phyloP scores from a whole-genome alignment of 495 filamentous ascomycete genomes.

The Neurospora sp. region DNA sequence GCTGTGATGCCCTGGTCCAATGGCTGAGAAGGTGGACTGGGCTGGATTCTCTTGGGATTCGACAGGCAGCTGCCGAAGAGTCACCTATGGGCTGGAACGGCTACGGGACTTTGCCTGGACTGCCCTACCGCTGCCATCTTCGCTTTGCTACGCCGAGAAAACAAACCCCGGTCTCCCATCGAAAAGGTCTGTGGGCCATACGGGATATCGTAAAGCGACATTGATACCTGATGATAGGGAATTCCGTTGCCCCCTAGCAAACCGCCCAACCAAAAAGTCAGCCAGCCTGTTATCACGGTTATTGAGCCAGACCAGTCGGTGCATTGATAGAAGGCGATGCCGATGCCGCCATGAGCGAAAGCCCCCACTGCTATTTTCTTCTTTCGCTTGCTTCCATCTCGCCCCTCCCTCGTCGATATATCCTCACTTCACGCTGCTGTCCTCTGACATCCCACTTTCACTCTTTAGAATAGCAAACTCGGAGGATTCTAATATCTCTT shows the following conservation, averaged over 20 bases:
- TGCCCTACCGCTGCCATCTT: not conserved
- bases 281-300: not conserved
- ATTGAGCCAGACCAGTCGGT: not conserved
- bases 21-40: not conserved
- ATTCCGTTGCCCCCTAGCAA: not conserved
- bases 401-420: not conserved
- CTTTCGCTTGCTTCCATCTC: not conserved
- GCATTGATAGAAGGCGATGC: not conserved
- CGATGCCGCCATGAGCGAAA: not conserved
- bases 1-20: not conserved
- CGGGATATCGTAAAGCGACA: not conserved
- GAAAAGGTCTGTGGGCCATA: not conserved
- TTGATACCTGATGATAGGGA: not conserved
- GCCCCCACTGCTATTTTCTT: not conserved
- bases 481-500: not conserved
- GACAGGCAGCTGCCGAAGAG: not conserved
- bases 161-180: not conserved
- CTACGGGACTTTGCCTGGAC: not conserved
- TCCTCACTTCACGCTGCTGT: not conserved
- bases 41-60: not conserved
- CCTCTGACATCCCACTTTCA: not conserved
- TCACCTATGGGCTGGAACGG: not conserved
- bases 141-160: not conserved
- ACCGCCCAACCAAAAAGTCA: not conserved
- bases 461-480: not conserved